phyloP scores from a whole-genome alignment of 108 stramenopile genomes.

The Parmales sp. region DNA sequence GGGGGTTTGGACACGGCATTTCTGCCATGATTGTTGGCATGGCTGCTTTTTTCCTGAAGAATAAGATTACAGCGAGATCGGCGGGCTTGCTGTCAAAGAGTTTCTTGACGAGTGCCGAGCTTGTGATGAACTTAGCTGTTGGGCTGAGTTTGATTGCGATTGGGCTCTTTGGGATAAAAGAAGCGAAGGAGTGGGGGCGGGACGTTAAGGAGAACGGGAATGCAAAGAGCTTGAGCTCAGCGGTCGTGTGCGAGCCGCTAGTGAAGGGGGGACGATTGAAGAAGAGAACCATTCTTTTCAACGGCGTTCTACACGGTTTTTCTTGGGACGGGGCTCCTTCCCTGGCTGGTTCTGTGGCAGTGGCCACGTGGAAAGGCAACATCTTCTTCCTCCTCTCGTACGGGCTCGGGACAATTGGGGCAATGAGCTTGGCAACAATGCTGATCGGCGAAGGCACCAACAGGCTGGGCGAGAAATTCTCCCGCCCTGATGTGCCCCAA shows the following conservation, averaged over 20 bases:
- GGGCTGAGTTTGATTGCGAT: slow-evolving; percentile 79
- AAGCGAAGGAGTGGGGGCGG: slow-evolving; percentile 38
- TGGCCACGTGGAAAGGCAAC: slow-evolving; percentile 72
- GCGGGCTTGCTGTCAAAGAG: slow-evolving; percentile 15
- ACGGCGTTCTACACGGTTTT: slow-evolving; percentile 89
- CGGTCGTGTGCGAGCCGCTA: slow-evolving; percentile 26
- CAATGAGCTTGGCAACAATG: slow-evolving; percentile 71
- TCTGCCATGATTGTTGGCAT: slow-evolving; percentile 72
- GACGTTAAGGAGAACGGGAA: slow-evolving; percentile 33
- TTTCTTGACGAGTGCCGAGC: slow-evolving; percentile 32
- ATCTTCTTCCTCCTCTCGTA: slow-evolving; percentile 80
- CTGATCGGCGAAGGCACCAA: slow-evolving; percentile 76
- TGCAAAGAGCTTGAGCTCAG: slow-evolving; percentile 30
- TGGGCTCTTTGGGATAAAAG: slow-evolving; percentile 80
- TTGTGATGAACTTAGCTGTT: slow-evolving; percentile 72
- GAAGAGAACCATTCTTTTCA: slow-evolving; percentile 81
- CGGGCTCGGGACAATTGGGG: slow-evolving; percentile 79
- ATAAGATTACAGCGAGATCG: slow-evolving; percentile 17
- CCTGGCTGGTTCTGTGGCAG: slow-evolving; percentile 81
- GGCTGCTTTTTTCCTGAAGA: slow-evolving; percentile 70
- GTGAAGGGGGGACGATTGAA: slow-evolving; percentile 14
- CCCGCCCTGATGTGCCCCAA: slow-evolving; percentile 74
- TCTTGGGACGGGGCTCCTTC: slow-evolving; percentile 92
- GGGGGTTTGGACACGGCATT: slow-evolving; percentile 93
- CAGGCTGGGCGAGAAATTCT: slow-evolving; percentile 56